These are phyloP conservation scores for Linnemannia zychae DNA, from an alignment of 192 early-diverging fungal genomes.

Conservation along the genomic window DNA sequence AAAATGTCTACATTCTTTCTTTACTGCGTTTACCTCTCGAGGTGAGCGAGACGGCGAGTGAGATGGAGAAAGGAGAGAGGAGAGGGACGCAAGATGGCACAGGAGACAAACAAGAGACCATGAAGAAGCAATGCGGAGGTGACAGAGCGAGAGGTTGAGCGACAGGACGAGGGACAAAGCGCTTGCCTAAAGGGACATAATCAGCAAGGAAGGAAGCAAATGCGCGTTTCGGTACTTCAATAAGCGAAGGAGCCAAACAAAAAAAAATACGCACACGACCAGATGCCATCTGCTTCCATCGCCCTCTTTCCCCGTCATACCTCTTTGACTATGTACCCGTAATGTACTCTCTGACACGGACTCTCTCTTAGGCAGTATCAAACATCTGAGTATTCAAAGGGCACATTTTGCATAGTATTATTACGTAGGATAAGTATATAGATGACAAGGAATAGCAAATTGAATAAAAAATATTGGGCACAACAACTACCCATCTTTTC, in stretches of 20 bases:
- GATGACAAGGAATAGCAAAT: not conserved
- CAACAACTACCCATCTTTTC: not conserved
- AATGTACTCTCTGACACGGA: not conserved
- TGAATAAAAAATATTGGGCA: not conserved
- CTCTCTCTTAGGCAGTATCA: too few species aligned
- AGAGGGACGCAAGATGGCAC: constrained; percentile 7
- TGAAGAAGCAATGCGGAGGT: not conserved
- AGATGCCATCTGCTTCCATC: not conserved
- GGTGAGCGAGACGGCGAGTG: not conserved
- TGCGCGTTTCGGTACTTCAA: not conserved
- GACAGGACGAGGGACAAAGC: not conserved
- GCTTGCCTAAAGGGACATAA: not conserved
- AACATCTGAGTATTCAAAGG: too few species aligned
- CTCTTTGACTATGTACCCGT: not conserved
- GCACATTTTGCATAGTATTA: not conserved
- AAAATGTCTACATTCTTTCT: not conserved
- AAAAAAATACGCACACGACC: not conserved
- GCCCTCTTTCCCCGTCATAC: not conserved
- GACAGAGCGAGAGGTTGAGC: not conserved
- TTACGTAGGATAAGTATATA: not conserved
- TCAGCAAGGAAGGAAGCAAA: not conserved
- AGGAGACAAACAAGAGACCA: not conserved
- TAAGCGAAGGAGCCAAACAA: not conserved
- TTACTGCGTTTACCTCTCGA: not conserved
- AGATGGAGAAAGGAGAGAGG: constrained; percentile 7